Conservation (phyloP, 495 filamentous ascomycete genomes). For the Poronia punctata region DNA sequence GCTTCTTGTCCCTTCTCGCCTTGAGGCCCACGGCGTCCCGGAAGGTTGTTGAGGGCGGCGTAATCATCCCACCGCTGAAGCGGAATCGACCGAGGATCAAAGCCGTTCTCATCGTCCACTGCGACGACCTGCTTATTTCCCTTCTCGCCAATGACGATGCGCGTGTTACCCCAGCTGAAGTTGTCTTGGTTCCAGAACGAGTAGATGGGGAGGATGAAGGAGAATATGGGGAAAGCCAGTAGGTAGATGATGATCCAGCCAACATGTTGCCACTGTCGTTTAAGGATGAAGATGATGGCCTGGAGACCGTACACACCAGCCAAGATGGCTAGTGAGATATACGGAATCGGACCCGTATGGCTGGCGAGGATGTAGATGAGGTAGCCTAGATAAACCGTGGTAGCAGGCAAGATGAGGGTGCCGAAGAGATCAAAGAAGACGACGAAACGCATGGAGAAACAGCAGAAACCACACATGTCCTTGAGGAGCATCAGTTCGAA, state of each 20-base stretch:
- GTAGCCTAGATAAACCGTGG: constrained; percentile 83
- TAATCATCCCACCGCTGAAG: constrained; percentile 98
- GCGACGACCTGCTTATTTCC: constrained; percentile 84
- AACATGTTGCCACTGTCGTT: constrained; percentile 93
- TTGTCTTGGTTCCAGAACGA: constrained; percentile 99
- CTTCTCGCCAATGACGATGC: constrained; percentile 91
- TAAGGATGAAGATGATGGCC: constrained; percentile 90
- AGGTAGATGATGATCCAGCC: constrained; percentile 99
- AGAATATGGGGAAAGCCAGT: constrained; percentile 87
- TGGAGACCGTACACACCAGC: constrained; percentile 92
- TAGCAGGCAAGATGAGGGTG: constrained; percentile 88
- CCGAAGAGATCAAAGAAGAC: constrained; percentile 93
- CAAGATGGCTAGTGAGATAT: constrained; percentile 82
- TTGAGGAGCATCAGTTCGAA: constrained; percentile 79
- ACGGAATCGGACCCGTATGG: constrained; percentile 66
- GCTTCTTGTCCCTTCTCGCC: constrained; percentile 58
- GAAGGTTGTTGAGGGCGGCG: constrained; percentile 80
- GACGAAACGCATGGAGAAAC: constrained; percentile 97
- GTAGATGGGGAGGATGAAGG: constrained; percentile 85
- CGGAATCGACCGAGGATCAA: constrained; percentile 86
- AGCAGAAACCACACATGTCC: constrained; percentile 97
- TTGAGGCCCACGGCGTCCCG: constrained; percentile 72
- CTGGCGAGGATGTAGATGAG: constrained; percentile 75
- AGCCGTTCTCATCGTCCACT: constrained; percentile 69
- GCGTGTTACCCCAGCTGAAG: constrained; percentile 96